Evolutionary conservation across 2,329 filamentous ascomycete species (phyloP), one percentile per base, ranked within the genome.

Genomic region (Massarina eburnea): DNA sequence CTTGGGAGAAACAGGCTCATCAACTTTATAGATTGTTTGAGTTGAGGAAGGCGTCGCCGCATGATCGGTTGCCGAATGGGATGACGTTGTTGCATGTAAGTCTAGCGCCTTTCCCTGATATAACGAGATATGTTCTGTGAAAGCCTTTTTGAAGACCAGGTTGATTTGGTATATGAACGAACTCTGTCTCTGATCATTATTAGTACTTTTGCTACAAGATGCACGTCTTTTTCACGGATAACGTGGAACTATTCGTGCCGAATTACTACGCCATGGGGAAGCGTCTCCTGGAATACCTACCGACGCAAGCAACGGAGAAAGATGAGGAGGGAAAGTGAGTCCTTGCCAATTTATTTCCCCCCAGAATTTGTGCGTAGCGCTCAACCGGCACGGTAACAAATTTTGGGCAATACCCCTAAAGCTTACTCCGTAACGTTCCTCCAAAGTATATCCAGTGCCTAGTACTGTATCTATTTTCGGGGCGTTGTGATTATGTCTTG

Each of bases 1-100:
- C 37, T 5, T 40, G 37, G 37, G 37, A 40, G 24, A 30, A 27
- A 26, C 26, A 12, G 4, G 24, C 24, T 4, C 8, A 15, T 20
- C 3, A 40, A 22, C 22, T 40, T 12, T 17, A 26, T 8, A 17
- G 26, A 12, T 18, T 40, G n/a, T 40, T 40, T 21, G 20, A 40
- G 17, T 12, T 18, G 17, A 40, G 22, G 26, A 19, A 29, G 17
- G 37, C 37, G 9, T 9, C 21, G 7, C 37, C 22, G 4, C 19
- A 40, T 30, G 37, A 40, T 30, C 37, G 37, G 18, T 30, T 40
- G 18, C 37, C 37, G n/a, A 40, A 40, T 30, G 37, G 37, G 26
- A 27, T 29, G 37, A 40, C 37, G 4, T 18, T 40, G 19, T 19
- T 40, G n/a, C 37, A 40, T 29, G 37, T 40, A 27, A 18, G 35